Evolutionary conservation across 129 eudicot species (phyloP), one percentile per base, ranked within the genome.

Genomic region (Flaveria bidentis): DNA sequence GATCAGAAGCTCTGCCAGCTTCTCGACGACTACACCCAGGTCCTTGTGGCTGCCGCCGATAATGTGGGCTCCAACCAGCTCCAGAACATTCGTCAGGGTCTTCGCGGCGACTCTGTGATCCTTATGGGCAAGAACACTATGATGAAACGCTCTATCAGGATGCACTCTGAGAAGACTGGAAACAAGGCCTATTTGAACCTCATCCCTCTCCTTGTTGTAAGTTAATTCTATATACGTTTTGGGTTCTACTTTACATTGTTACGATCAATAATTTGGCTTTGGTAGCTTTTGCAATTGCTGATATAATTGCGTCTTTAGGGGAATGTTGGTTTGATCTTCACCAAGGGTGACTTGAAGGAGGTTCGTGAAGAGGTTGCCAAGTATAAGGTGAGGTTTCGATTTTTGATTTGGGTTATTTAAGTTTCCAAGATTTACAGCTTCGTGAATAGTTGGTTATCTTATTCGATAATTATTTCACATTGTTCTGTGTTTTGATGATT

Each of bases 101-200:
- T 91, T 1, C 64, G 97, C 1, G 97, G 97, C 0, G 95, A 91
- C 30, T 91, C 95, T 0, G 88, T 88, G n/a, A 90, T 91, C 3
- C 83, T 91, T 4, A 91, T 91, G 97, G 97, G 97, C 2, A 91
- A 91, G 74, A 91, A 91, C n/a, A 91, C 97, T 45, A 91, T 91
- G 97, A 91, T 91, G 97, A 91, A 91, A 77, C 76, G 97, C 65
- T 82, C 94, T 8, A 75, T 91, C 12, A 85, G 94, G 81, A 82
- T 91, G 60, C 92, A 91, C 56, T 74, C 92, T 49, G 90, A 91
- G 83, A 88, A 87, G 65, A 91, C 95, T 4, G 97, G 97, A 0
- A 89, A 88, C 81, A 33, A 77, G 39, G 86, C 86, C 1, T 83
- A 86, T 16, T 76, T 84, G 28, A 85, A 85, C 3, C 75, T 91